phyloP scores from a whole-genome alignment of 2,329 filamentous ascomycete species.

The Aureobasidium vineae region DNA sequence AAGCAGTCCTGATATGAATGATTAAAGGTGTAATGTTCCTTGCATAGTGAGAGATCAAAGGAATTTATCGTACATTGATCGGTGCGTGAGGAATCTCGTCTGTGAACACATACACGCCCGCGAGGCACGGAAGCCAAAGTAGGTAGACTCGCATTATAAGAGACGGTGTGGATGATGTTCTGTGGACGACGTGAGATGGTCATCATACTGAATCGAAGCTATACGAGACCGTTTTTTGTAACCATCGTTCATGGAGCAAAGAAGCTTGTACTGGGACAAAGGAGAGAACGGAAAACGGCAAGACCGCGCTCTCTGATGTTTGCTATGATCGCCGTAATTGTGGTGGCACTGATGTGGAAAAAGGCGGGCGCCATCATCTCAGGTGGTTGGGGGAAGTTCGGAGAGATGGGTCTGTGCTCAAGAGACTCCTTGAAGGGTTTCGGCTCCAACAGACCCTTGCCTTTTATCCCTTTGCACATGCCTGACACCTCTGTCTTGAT shows the following conservation, averaged over 20 bases:
- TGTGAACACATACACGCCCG: background rate
- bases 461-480: background rate
- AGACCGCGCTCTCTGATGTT: background rate
- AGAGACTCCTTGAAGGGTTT: background rate
- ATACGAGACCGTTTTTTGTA: background rate
- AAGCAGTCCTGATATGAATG: constrained; percentile 16
- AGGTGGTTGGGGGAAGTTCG: background rate
- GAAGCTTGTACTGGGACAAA: background rate
- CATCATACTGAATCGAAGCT: background rate
- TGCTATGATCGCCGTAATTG: background rate
- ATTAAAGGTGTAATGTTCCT: background rate
- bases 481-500: background rate
- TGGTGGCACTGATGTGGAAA: background rate
- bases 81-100: constrained; percentile 15
- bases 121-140: background rate
- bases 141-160: background rate
- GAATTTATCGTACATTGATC: constrained; percentile 21
- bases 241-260: constrained; percentile 1
- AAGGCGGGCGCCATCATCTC: background rate
- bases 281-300: background rate
- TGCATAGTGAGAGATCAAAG: constrained; percentile 6
- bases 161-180: background rate
- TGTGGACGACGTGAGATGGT: background rate
- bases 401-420: background rate
- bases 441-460: background rate